Evolutionary conservation across 371 early-diverging fungal genomes (phyloP).

Genomic region (Dichotomocladium elegans): DNA sequence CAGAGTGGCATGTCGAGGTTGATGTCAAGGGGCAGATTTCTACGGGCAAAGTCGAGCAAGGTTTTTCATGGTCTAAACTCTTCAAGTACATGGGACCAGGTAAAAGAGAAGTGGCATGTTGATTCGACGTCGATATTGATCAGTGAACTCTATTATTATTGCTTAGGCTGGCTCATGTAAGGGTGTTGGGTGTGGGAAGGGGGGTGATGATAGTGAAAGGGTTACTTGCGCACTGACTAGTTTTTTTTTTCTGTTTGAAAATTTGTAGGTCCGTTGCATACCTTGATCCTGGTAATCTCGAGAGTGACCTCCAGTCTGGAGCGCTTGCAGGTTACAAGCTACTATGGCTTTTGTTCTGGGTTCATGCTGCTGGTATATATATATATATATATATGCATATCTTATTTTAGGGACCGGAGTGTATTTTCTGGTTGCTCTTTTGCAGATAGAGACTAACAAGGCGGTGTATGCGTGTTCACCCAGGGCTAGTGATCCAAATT

Average conservation of each 20-base stretch:
- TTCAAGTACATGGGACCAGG: conserved; percentile 58
- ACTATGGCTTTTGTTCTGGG: conserved; percentile 63
- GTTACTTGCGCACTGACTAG: neutral
- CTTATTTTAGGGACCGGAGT: neutral
- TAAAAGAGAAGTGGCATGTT: conserved; percentile 1
- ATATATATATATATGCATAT: no score
- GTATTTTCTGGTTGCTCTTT: neutral
- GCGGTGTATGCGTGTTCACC: neutral
- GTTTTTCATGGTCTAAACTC: conserved; percentile 48
- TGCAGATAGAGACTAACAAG: neutral
- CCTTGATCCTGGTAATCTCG: conserved; percentile 76
- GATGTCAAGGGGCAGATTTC: conserved; percentile 41
- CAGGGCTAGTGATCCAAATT: conserved; percentile 58
- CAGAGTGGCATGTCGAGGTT: conserved; percentile 24
- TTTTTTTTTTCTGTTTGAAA: neutral
- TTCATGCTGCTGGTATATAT: conserved; percentile 54
- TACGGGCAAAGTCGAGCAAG: conserved; percentile 26
- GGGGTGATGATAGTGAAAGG: no score
- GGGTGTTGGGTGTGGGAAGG: no score
- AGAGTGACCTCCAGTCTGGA: conserved; percentile 72
- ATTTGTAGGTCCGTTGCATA: conserved; percentile 63
- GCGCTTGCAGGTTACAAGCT: conserved; percentile 62
- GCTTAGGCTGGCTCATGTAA: conserved; percentile 45
- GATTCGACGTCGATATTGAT: neutral
- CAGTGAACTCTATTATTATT: neutral